Conservation (phyloP, 495 filamentous ascomycete species). For the Penicillium simplicissimum region DNA sequence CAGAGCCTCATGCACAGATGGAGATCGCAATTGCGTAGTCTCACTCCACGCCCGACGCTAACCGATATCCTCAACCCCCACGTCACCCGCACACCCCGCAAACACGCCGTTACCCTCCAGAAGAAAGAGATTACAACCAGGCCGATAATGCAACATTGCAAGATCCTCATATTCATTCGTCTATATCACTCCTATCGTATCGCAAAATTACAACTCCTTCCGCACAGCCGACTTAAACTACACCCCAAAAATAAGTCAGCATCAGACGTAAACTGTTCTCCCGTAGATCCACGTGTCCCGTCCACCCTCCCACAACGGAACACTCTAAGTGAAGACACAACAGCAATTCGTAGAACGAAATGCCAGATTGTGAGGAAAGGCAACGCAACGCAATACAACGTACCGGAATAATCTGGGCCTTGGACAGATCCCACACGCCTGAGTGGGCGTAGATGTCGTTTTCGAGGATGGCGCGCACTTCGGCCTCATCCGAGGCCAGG, state of each 20-base stretch:
- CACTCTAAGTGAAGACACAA: neutral
- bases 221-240: conserved; percentile 47
- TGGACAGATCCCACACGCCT: conserved; percentile 85
- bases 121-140: no score
- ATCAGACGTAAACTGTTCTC: neutral
- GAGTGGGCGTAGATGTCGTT: conserved; percentile 68
- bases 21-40: no score
- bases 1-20: no score
- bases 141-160: no score
- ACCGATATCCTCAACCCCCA: no score
- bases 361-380: neutral
- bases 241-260: conserved; percentile 5
- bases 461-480: conserved; percentile 63
- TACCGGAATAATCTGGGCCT: conserved; percentile 58
- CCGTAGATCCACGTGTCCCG: neutral
- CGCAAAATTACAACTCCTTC: conserved; percentile 18
- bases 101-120: no score
- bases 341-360: neutral
- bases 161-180: no score
- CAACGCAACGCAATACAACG: conserved; percentile 13
- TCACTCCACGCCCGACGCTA: no score
- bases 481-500: conserved; percentile 64
- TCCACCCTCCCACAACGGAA: neutral
- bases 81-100: no score
- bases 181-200: no score